phyloP scores from a whole-genome alignment of 1,284 basidiomycete species.

The Boletus semigastroideus region DNA sequence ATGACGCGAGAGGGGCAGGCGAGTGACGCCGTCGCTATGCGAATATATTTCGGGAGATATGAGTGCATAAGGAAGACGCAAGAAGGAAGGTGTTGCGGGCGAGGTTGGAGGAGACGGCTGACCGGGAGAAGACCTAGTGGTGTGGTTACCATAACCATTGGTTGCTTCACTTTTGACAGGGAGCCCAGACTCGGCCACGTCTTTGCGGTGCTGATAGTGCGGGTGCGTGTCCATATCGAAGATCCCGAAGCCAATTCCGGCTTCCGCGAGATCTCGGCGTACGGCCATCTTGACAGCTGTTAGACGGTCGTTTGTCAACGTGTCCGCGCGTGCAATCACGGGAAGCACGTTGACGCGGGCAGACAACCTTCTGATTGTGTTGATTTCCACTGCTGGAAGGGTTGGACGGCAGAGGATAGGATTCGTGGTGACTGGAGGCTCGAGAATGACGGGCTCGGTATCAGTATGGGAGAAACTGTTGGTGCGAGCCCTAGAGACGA shows the following conservation, averaged over 20 bases:
- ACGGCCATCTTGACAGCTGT: slow-evolving; percentile 74
- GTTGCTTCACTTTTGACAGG: slow-evolving; percentile 43
- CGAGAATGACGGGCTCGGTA: slow-evolving; percentile 71
- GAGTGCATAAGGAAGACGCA: slow-evolving; percentile 73
- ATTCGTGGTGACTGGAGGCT: slow-evolving; percentile 72
- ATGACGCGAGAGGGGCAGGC: slow-evolving; percentile 54
- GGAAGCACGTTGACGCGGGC: slow-evolving; percentile 94
- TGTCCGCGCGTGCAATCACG: slow-evolving; percentile 90
- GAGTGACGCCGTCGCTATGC: slow-evolving; percentile 72
- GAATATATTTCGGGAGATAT: slow-evolving; percentile 79
- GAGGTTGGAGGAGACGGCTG: slow-evolving; percentile 59
- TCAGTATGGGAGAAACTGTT: slow-evolving; percentile 70
- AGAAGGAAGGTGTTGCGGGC: slow-evolving; percentile 53
- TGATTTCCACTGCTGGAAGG: slow-evolving; percentile 78
- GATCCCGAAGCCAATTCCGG: slow-evolving; percentile 82
- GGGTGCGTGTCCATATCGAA: slow-evolving; percentile 67
- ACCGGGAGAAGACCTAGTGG: slow-evolving; percentile 50
- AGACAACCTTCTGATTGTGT: slow-evolving; percentile 87
- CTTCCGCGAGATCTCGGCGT: slow-evolving; percentile 71
- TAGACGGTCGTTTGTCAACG: slow-evolving; percentile 86
- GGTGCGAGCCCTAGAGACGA: slow-evolving; percentile 61
- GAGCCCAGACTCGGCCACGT: slow-evolving; percentile 38
- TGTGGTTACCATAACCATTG: slow-evolving; percentile 48
- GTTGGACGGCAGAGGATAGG: slow-evolving; percentile 62
- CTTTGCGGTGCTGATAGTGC: slow-evolving; percentile 46